Conservation (phyloP, 2,329 filamentous ascomycete species). For the Hortaea werneckii region DNA sequence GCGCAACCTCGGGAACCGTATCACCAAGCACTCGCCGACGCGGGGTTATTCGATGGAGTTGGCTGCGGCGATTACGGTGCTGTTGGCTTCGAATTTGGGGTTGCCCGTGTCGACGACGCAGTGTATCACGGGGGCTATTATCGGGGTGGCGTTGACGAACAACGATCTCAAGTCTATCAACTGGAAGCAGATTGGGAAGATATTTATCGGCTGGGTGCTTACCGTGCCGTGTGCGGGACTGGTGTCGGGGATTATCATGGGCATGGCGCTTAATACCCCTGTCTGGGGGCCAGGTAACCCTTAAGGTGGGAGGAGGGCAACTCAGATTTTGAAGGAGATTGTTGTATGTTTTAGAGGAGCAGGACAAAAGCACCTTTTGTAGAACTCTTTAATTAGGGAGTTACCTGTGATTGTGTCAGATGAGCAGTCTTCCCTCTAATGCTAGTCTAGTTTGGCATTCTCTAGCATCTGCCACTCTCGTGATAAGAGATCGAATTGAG, state of each 20-base stretch:
- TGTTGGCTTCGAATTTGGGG: slow-evolving; percentile 51
- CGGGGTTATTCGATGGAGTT: slow-evolving; percentile 51
- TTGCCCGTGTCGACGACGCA: slow-evolving; percentile 55
- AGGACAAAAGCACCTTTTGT: too few relatives aligned
- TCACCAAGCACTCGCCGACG: slow-evolving; percentile 49
- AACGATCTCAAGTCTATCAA: slow-evolving; percentile 48
- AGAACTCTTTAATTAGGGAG: too few relatives aligned
- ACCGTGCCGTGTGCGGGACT: slow-evolving; percentile 48
- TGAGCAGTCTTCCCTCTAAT: too few relatives aligned
- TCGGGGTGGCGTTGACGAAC: slow-evolving; percentile 52
- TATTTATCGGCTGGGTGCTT: slow-evolving; percentile 50
- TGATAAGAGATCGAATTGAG: too few relatives aligned
- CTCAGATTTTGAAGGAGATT: too few relatives aligned
- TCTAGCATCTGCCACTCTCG: too few relatives aligned
- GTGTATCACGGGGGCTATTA: slow-evolving; percentile 50
- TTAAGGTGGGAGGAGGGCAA: neutral
- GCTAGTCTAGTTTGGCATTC: too few relatives aligned
- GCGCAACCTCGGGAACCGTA: slow-evolving; percentile 48
- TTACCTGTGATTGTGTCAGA: too few relatives aligned
- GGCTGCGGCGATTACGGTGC: slow-evolving; percentile 51
- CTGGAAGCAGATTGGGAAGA: slow-evolving; percentile 52
- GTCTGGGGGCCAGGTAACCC: neutral
- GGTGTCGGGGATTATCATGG: slow-evolving; percentile 37
- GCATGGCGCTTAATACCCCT: slow-evolving; percentile 4
- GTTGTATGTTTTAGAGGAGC: too few relatives aligned